A percentile compares a stretch with the other conserved stretches of the same genome.
phyloP scores from a whole-genome alignment of 768 basidiomycete genomes.

The Omphalotus guepiniiformis region DNA sequence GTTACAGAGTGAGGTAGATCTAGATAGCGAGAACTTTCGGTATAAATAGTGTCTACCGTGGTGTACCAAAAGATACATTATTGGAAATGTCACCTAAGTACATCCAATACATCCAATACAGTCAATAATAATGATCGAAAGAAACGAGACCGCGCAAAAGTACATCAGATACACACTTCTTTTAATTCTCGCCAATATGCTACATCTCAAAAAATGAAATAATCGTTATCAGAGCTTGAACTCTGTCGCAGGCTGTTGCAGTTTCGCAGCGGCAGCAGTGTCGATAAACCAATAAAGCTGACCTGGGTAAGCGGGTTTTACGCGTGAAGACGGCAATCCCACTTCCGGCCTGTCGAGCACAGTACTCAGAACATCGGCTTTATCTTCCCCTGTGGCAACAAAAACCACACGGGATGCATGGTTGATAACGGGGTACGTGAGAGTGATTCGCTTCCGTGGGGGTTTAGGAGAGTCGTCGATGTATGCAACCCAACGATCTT shows the following conservation, averaged over 20 bases:
- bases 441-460: slow-evolving; percentile 83
- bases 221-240: slow-evolving; percentile 54
- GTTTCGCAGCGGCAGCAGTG: slow-evolving; percentile 68
- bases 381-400: slow-evolving; percentile 79
- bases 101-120: no score
- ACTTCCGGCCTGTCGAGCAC: slow-evolving; percentile 80
- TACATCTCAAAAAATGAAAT: background rate
- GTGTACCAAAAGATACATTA: no score
- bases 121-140: no score
- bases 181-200: background rate
- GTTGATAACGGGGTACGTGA: slow-evolving; percentile 89
- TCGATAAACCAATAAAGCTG: slow-evolving; percentile 95
- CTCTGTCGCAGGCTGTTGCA: slow-evolving; percentile 49
- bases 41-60: no score
- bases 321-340: slow-evolving; percentile 78
- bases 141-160: no score
- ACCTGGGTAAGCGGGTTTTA: slow-evolving; percentile 74
- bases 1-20: slow-evolving; percentile 25
- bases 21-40: no score
- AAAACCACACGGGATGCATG: slow-evolving; percentile 87
- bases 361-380: slow-evolving; percentile 65
- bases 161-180: background rate
- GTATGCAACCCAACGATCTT: slow-evolving; percentile 92
- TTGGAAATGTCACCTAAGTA: no score
- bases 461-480: slow-evolving; percentile 94